Evolutionary conservation across 305 asterid species (phyloP), one percentile per base, ranked within the genome.

Genomic region (Nicotiana rustica): DNA sequence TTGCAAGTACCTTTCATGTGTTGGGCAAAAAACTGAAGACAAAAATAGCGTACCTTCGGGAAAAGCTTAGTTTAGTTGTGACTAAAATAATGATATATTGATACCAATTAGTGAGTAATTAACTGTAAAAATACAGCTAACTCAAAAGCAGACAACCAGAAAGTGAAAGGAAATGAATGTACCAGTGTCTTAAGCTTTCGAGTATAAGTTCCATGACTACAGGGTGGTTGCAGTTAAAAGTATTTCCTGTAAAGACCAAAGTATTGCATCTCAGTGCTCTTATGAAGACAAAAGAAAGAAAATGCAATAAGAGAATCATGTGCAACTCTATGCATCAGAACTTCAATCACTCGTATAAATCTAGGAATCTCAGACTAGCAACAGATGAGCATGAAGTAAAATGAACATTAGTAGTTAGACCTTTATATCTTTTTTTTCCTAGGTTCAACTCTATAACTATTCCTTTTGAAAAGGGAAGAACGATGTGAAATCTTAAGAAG

Each of bases 141-240:
- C 65, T 52, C 55, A 29, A 75, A 75, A 75, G 47, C 18, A 75
- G 80, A 52, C 33, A 59, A 61, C 57, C 35, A 36, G 66, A 65
- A 47, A 81, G 57, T 71, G 82, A 73, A 83, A 75, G 82, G 83
- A 84, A 79, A 82, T 65, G 82, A 61, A 79, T 82, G 70, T 96
- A 96, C 99, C 99, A 96, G 89, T 96, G 98, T 88, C 97, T 93
- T 90, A 96, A 86, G 92, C 99, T 96, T 86, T 92, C 98, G 69
- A 96, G 98, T 88, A 96, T 86, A 79, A 96, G 87, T 86, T 96
- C 98, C 99, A 92, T 93, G 87, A 96, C 98, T 47, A 92, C 93
- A 82, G 99, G 98, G 85, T 96, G 99, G 89, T 96, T 96, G 87
- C 99, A 96, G 84, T 94, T 96, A 57, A 96, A 90, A 75, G 99